Percentiles rank a stretch among this genome's conserved stretches.
Evolutionary conservation across 2,329 filamentous ascomycete species (phyloP).

Genomic region (Hypoxylon sp.): DNA sequence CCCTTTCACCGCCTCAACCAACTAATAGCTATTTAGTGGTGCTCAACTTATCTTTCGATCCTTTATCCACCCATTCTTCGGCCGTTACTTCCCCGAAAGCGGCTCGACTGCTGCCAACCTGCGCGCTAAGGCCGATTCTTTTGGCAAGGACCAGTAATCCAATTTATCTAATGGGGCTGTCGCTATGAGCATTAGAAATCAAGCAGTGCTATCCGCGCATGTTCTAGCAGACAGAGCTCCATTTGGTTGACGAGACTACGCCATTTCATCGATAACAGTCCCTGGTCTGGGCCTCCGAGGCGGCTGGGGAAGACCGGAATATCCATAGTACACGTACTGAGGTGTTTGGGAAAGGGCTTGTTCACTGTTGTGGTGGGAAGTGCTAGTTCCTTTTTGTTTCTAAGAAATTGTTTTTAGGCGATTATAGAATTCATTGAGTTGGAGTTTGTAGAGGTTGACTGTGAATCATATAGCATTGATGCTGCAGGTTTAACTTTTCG

Average conservation of each 20-base stretch:
- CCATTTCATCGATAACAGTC: conserved; percentile 16
- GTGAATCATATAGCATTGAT: conserved; percentile 18
- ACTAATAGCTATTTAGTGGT: conserved; percentile 72
- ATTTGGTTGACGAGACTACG: conserved; percentile 28
- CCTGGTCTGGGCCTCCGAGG: conserved; percentile 2
- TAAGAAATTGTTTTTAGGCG: conserved; percentile 37
- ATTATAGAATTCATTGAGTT: conserved; percentile 40
- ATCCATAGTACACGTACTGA: conserved; percentile 19
- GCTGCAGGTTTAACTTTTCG: conserved; percentile 1
- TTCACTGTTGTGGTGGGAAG: conserved; percentile 28
- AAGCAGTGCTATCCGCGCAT: conserved; percentile 40
- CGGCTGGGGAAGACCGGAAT: conserved; percentile 16
- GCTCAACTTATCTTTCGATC: conserved; percentile 98
- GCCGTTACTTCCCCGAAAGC: conserved; percentile 84
- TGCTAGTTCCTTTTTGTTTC: conserved; percentile 24
- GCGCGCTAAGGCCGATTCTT: conserved; percentile 86
- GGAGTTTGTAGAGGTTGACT: conserved; percentile 32
- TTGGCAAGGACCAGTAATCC: conserved; percentile 77
- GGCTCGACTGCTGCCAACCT: conserved; percentile 88
- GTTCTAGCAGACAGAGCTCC: conserved; percentile 41
- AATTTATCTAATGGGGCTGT: conserved; percentile 33
- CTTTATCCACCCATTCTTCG: conserved; percentile 90
- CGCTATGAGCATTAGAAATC: conserved; percentile 42
- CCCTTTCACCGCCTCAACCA: conserved; percentile 16
- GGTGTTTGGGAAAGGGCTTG: conserved; percentile 29